Percentiles rank a stretch among this genome's conserved stretches.
These are phyloP conservation scores for Acer campestre DNA, from an alignment of 345 rosid genomes.

Conservation along the genomic window DNA sequence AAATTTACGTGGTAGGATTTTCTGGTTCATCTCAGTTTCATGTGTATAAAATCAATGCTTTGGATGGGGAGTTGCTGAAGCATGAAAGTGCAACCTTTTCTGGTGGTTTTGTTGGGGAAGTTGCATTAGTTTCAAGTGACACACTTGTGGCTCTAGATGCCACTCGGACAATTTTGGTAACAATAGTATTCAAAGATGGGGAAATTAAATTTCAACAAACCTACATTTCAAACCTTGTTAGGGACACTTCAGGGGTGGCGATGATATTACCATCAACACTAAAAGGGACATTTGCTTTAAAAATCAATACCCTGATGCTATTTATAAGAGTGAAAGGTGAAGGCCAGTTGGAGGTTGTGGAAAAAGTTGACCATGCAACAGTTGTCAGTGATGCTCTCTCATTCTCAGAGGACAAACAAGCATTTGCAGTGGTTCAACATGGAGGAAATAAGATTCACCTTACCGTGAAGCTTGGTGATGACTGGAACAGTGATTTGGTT, in stretches of 20 bases:
- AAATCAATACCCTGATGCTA: conserved; percentile 37
- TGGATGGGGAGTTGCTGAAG: conserved; percentile 69
- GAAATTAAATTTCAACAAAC: conserved; percentile 58
- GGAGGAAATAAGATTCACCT: conserved; percentile 64
- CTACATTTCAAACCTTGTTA: conserved; percentile 54
- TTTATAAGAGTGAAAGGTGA: conserved; percentile 55
- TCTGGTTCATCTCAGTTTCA: conserved; percentile 58
- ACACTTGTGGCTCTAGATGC: conserved; percentile 74
- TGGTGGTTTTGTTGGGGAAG: conserved; percentile 67
- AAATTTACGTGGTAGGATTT: conserved; percentile 67
- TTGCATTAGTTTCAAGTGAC: conserved; percentile 63
- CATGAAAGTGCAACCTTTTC: conserved; percentile 62
- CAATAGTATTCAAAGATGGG: conserved; percentile 57
- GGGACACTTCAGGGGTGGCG: conserved; percentile 51
- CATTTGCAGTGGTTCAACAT: conserved; percentile 74
- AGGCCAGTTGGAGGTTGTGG: conserved; percentile 73
- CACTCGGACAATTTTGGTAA: conserved; percentile 54
- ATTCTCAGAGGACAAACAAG: conserved; percentile 59
- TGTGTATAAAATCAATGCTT: conserved; percentile 64
- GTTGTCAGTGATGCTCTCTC: conserved; percentile 79
- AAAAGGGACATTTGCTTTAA: conserved; percentile 60
- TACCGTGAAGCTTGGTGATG: conserved; percentile 63
- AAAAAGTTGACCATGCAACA: conserved; percentile 54
- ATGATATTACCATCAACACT: conserved; percentile 60
- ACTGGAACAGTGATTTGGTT: conserved; percentile 73